These are phyloP conservation scores for Suillus weaverae DNA, from an alignment of 768 basidiomycete genomes.

Conservation along the genomic window DNA sequence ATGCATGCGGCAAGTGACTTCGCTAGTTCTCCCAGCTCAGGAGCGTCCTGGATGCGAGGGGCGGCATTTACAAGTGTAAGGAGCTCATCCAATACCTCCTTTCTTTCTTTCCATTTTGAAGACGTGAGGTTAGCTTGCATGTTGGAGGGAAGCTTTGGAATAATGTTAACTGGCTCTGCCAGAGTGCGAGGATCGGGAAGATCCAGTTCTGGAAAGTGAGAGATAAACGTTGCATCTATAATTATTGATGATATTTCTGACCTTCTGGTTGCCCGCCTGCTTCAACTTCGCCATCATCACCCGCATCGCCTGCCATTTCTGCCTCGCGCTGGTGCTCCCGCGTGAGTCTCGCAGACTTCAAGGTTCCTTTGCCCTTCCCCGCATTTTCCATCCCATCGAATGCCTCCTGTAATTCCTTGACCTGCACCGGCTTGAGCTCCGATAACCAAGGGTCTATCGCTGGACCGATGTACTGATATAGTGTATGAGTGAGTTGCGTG, in stretches of 20 bases:
- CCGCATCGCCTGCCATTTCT: constrained; percentile 43
- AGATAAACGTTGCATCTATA: constrained; percentile 3
- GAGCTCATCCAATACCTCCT: constrained; percentile 86
- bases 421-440: constrained; percentile 95
- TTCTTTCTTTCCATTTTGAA: constrained; percentile 97
- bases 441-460: constrained; percentile 82
- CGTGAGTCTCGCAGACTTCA: constrained; percentile 81
- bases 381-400: constrained; percentile 83
- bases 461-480: constrained; percentile 87
- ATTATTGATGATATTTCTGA: constrained; percentile 23
- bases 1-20: constrained; percentile 79
- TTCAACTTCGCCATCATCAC: constrained; percentile 34
- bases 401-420: constrained; percentile 90
- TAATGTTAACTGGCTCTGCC: constrained; percentile 79
- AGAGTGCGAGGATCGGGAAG: constrained; percentile 76
- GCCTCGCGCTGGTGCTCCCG: constrained; percentile 73
- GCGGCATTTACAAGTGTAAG: constrained; percentile 65
- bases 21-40: constrained; percentile 74
- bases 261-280: constrained; percentile 57
- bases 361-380: constrained; percentile 79
- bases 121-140: constrained; percentile 78
- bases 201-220: constrained; percentile 41
- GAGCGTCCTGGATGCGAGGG: constrained; percentile 76
- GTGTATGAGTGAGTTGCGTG: constrained; percentile 62
- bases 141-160: constrained; percentile 70